phyloP scores from a whole-genome alignment of 108 stramenopile species.

The Phaeodactylum tricornutum region DNA sequence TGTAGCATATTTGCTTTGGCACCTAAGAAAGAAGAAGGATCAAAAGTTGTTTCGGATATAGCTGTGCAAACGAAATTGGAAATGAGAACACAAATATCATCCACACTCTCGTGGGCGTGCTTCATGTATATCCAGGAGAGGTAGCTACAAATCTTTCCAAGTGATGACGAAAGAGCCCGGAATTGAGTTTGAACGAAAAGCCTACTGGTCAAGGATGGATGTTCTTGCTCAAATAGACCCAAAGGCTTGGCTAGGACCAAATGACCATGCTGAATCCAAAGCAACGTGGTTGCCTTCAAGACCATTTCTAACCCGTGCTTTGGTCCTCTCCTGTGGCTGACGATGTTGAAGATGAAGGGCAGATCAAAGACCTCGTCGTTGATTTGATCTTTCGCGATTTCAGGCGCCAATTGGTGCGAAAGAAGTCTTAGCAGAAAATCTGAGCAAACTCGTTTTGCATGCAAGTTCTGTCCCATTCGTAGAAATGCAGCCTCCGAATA shows the following conservation, averaged over 20 bases:
- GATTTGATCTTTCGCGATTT: no score
- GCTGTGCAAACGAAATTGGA: no score
- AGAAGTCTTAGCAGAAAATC: no score
- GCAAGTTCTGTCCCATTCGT: no score
- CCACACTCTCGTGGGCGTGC: neutral
- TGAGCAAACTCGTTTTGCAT: no score
- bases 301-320: neutral
- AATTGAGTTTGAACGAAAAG: neutral
- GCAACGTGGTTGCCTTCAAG: neutral
- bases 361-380: no score
- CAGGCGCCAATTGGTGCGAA: no score
- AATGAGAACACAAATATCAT: no score
- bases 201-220: no score
- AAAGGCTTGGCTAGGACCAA: neutral
- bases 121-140: neutral
- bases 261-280: neutral
- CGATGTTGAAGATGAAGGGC: no score
- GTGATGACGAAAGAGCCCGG: neutral
- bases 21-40: neutral
- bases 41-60: conserved; percentile 1
- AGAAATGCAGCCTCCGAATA: no score
- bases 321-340: neutral
- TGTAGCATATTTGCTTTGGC: neutral
- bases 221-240: neutral
- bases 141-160: neutral